Conservation (phyloP, 2,329 filamentous ascomycete genomes). For the Laburnicola sp. region DNA sequence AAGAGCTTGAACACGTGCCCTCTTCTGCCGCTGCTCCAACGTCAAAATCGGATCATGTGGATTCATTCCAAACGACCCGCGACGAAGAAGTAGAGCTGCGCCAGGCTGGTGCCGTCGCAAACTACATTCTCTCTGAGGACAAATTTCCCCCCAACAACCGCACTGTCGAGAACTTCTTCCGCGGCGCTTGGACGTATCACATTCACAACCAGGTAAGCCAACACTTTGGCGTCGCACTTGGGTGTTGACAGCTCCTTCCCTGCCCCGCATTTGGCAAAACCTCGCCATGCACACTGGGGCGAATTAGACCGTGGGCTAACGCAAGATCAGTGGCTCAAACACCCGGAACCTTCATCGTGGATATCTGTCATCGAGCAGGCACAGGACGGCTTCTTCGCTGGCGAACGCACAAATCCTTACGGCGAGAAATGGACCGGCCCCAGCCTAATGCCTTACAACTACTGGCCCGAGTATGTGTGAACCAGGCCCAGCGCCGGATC, state of each 20-base stretch:
- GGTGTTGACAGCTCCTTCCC: background rate
- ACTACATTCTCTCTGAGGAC: conserved; percentile 55
- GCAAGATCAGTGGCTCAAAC: conserved; percentile 54
- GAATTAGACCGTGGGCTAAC: conserved; percentile 30
- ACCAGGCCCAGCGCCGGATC: background rate
- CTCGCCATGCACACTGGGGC: background rate
- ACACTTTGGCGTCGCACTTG: background rate
- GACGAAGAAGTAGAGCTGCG: conserved; percentile 48
- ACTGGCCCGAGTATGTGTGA: conserved; percentile 56
- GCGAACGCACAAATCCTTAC: conserved; percentile 56
- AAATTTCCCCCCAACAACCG: conserved; percentile 60
- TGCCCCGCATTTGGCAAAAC: background rate
- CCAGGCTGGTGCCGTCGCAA: conserved; percentile 46
- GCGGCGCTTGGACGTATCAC: conserved; percentile 61
- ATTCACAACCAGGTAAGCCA: conserved; percentile 59
- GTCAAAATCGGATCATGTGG: conserved; percentile 32
- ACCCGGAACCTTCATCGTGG: conserved; percentile 61
- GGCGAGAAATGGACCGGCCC: conserved; percentile 59
- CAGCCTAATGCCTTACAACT: conserved; percentile 52
- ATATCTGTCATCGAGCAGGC: conserved; percentile 57
- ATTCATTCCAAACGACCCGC: conserved; percentile 46
- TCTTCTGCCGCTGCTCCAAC: conserved; percentile 34
- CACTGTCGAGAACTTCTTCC: conserved; percentile 60
- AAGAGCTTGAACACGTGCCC: conserved; percentile 33
- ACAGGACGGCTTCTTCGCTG: conserved; percentile 58